A percentile compares a stretch with the other conserved stretches of the same genome.
These are phyloP conservation scores for Coniochaeta sp. DNA, from an alignment of 2,329 filamentous ascomycete species.

Conservation along the genomic window DNA sequence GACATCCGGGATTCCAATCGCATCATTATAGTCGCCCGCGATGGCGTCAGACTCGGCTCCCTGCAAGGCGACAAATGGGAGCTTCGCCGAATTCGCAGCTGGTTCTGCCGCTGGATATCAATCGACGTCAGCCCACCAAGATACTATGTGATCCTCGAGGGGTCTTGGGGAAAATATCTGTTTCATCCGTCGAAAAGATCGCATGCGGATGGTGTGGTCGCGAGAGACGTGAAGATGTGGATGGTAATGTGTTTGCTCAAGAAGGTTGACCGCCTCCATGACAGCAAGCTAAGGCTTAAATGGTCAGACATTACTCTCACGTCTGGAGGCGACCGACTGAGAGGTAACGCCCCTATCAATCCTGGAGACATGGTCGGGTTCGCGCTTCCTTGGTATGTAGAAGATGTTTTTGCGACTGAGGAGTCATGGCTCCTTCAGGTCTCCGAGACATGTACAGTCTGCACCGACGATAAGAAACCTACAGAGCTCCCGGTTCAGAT, in stretches of 20 bases:
- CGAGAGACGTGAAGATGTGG: constrained; percentile 7
- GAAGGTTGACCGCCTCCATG: constrained; percentile 4
- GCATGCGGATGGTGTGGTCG: neutral
- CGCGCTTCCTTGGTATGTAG: constrained; percentile 16
- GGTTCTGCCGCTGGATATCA: constrained; percentile 24
- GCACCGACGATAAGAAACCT: constrained; percentile 24
- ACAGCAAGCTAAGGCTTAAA: neutral
- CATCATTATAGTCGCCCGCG: constrained; percentile 19
- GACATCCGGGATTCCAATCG: constrained; percentile 17
- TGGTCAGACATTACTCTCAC: constrained; percentile 6
- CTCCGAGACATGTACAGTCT: constrained; percentile 23
- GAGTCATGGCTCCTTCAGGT: constrained; percentile 25
- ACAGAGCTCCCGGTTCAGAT: constrained; percentile 24
- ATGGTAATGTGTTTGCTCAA: constrained; percentile 9
- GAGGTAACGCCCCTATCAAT: constrained; percentile 7
- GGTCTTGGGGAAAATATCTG: constrained; percentile 24
- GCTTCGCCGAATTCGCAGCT: constrained; percentile 15
- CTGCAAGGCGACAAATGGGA: constrained; percentile 26
- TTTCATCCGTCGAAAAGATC: constrained; percentile 15
- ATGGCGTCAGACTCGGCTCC: constrained; percentile 20
- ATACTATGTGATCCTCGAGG: constrained; percentile 19
- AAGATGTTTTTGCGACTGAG: constrained; percentile 18
- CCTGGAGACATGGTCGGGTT: constrained; percentile 22
- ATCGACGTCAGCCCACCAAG: constrained; percentile 14
- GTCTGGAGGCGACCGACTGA: constrained; percentile 5